phyloP scores from a whole-genome alignment of 2,329 filamentous ascomycete species.

The Colletotrichum trifolii region DNA sequence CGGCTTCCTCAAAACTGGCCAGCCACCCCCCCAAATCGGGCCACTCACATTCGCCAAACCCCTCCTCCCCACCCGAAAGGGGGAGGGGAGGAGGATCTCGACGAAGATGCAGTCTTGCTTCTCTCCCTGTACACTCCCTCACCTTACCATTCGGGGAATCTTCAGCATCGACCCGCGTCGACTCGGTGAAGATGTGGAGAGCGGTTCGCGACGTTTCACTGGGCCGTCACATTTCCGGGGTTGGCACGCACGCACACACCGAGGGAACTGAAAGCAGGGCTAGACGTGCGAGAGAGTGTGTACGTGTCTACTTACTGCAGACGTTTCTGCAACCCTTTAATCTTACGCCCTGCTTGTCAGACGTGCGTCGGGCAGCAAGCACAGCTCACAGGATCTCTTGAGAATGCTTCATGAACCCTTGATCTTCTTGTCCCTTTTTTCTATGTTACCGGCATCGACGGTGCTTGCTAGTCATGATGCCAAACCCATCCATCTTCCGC shows the following conservation, averaged over 20 bases:
- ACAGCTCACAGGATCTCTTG: slow-evolving; percentile 25
- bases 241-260: slow-evolving; percentile 6
- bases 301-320: too few relatives aligned
- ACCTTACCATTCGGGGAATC: slow-evolving; percentile 4
- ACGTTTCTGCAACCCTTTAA: too few relatives aligned
- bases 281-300: too few relatives aligned
- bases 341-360: slow-evolving; percentile 11
- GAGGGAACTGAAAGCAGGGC: not conserved
- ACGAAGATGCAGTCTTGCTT: too few relatives aligned
- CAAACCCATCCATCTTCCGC: not conserved
- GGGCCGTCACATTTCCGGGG: slow-evolving; percentile 24
- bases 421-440: slow-evolving; percentile 1
- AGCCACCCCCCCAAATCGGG: slow-evolving; percentile 9
- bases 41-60: not conserved
- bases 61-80: too few relatives aligned
- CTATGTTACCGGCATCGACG: not conserved
- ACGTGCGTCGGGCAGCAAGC: slow-evolving; percentile 32
- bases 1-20: not conserved
- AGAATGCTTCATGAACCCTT: slow-evolving; percentile 5
- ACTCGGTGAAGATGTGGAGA: slow-evolving; percentile 35
- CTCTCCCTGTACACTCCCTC: not conserved
- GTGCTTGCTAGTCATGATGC: not conserved
- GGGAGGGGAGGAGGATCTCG: too few relatives aligned
- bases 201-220: slow-evolving; percentile 11
- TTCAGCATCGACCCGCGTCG: slow-evolving; percentile 24